A percentile compares a stretch with the other conserved stretches of the same genome.
These are phyloP conservation scores for Trichocomaceae sp. DNA, from an alignment of 2,329 filamentous ascomycete species.

Conservation along the genomic window DNA sequence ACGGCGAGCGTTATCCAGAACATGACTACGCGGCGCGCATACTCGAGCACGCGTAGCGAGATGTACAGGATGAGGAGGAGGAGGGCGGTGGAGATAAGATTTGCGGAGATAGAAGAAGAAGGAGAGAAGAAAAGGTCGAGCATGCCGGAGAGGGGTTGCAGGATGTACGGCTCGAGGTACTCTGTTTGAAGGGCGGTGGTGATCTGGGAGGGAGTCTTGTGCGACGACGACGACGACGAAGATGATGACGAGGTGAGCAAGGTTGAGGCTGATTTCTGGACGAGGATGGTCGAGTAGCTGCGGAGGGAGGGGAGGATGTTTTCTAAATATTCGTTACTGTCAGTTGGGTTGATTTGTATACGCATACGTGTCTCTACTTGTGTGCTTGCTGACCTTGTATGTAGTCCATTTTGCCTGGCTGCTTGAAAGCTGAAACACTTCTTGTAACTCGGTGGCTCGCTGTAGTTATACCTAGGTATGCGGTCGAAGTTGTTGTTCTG, in stretches of 20 bases:
- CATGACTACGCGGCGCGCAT: conserved; percentile 64
- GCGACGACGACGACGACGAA: too few species aligned
- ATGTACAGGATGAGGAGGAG: conserved; percentile 59
- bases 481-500: too few species aligned
- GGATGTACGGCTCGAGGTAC: conserved; percentile 48
- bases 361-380: not conserved
- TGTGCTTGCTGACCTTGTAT: conserved; percentile 14
- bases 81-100: conserved; percentile 36
- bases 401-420: conserved; percentile 10
- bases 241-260: too few species aligned
- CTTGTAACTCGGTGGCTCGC: too few species aligned
- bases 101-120: conserved; percentile 25
- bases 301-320: conserved; percentile 17
- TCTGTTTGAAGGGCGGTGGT: conserved; percentile 21
- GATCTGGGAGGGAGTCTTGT: conserved; percentile 16
- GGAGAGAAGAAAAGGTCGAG: conserved; percentile 28
- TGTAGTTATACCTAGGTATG: too few species aligned
- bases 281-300: conserved; percentile 12
- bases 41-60: conserved; percentile 57
- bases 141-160: conserved; percentile 31
- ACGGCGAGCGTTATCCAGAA: conserved; percentile 68
- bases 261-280: conserved; percentile 8
- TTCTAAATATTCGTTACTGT: conserved; percentile 14
- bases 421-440: too few species aligned
- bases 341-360: not conserved